Conservation (phyloP, 768 basidiomycete species). For the Agaricus blazei region DNA sequence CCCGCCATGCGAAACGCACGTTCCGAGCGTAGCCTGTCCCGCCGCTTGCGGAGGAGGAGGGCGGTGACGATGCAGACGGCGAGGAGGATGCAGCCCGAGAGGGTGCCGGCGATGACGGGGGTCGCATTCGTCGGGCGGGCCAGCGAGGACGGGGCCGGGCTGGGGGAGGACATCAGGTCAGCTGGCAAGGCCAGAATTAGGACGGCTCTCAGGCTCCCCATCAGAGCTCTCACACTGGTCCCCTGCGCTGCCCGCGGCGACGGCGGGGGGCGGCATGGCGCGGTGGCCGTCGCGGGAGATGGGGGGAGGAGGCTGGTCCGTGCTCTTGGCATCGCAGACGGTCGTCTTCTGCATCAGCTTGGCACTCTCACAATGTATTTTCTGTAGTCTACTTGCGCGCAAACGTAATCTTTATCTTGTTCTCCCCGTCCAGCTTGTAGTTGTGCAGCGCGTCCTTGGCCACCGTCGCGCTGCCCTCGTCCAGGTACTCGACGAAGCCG, state of each 20-base stretch:
- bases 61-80: neutral
- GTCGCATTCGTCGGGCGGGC: neutral
- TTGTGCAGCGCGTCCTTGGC: conserved; percentile 98
- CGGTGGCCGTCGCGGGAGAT: neutral
- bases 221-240: conserved; percentile 1
- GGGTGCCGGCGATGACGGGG: conserved; percentile 5
- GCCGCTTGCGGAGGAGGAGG: neutral
- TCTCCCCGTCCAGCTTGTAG: conserved; percentile 94
- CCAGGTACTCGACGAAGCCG: conserved; percentile 95
- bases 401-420: conserved; percentile 94
- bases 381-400: conserved; percentile 63
- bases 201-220: conserved; percentile 3
- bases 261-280: neutral
- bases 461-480: conserved; percentile 85
- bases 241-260: neutral
- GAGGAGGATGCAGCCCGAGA: neutral
- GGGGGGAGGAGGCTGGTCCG: neutral
- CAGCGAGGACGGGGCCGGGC: neutral
- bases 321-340: conserved; percentile 3
- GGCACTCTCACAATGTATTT: conserved; percentile 27
- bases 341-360: conserved; percentile 6
- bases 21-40: neutral
- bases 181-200: conserved; percentile 11
- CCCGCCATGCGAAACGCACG: neutral
- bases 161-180: neutral